Conservation (phyloP, 2,329 filamentous ascomycete species). For the Curvularia eragrostidis region DNA sequence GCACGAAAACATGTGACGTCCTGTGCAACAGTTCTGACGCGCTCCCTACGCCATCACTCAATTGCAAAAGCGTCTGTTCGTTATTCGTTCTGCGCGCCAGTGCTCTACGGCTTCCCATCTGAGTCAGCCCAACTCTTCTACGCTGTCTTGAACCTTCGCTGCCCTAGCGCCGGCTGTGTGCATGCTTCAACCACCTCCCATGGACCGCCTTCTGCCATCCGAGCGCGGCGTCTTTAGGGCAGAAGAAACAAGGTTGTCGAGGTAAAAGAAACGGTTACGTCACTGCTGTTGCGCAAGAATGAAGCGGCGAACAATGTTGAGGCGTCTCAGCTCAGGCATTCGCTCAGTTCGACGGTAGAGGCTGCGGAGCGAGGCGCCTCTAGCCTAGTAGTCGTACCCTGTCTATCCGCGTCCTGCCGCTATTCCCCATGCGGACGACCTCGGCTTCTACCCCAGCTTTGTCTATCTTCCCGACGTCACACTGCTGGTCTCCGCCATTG, state of each 20-base stretch:
- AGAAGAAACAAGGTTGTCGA: neutral
- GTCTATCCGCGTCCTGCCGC: conserved; percentile 7
- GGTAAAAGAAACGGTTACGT: neutral
- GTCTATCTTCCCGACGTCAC: conserved; percentile 9
- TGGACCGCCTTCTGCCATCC: neutral
- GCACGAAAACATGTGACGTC: conserved; percentile 21
- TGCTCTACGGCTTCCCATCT: neutral
- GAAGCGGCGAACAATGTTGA: neutral
- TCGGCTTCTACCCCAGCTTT: conserved; percentile 18
- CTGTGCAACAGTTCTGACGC: neutral
- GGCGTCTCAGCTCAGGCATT: neutral
- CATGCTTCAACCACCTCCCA: neutral
- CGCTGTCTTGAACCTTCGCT: neutral
- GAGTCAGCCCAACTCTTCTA: neutral
- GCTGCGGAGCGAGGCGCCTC: neutral
- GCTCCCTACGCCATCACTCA: neutral
- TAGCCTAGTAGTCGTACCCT: neutral
- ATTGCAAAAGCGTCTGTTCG: neutral
- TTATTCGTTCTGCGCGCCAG: neutral
- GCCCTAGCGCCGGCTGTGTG: neutral
- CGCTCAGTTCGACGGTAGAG: neutral
- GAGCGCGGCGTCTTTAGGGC: neutral
- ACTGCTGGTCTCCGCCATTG: neutral
- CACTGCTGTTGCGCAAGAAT: neutral
- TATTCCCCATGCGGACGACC: conserved; percentile 20